Evolutionary conservation across 1,139 yeast genomes (phyloP).

Genomic region (Kodamaea sp.): DNA sequence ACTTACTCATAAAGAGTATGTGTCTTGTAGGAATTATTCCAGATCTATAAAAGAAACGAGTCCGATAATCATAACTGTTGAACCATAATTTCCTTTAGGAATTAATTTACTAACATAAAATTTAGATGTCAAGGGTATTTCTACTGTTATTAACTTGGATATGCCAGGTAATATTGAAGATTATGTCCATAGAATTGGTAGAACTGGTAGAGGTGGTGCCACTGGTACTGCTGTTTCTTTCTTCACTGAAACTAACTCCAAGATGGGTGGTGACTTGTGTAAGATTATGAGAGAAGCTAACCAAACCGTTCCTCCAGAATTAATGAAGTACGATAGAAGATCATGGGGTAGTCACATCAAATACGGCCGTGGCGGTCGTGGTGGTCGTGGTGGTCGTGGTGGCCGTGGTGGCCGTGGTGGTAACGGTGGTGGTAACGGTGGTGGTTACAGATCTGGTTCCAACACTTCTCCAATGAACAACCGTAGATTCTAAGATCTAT

Average conservation of each 20-base stretch:
- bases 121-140: slow-evolving; percentile 94
- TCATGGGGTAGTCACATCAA: slow-evolving; percentile 52
- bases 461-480: slow-evolving; percentile 22
- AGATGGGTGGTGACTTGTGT: slow-evolving; percentile 87
- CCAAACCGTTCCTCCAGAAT: slow-evolving; percentile 73
- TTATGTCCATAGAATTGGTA: slow-evolving; percentile 92
- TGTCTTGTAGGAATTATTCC: neutral
- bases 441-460: slow-evolving; percentile 30
- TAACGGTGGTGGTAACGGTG: slow-evolving; percentile 39
- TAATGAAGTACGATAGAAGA: slow-evolving; percentile 55
- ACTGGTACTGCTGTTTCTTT: slow-evolving; percentile 93
- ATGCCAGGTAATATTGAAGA: slow-evolving; percentile 98
- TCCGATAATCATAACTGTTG: neutral
- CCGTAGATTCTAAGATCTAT: slow-evolving; percentile 20
- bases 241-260: slow-evolving; percentile 83
- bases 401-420: slow-evolving; percentile 44
- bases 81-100: too few species aligned
- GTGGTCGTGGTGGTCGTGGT: slow-evolving; percentile 37
- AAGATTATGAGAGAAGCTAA: slow-evolving; percentile 94
- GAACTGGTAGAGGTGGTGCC: slow-evolving; percentile 99
- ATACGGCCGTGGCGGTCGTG: slow-evolving; percentile 59
- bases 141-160: slow-evolving; percentile 88
- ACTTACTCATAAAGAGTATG: slow-evolving; percentile 6
- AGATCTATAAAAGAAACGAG: neutral
- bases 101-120: slow-evolving; percentile 28